Evolutionary conservation across 352 stramenopile genomes (phyloP).

Genomic region (Bremia lactucae): DNA sequence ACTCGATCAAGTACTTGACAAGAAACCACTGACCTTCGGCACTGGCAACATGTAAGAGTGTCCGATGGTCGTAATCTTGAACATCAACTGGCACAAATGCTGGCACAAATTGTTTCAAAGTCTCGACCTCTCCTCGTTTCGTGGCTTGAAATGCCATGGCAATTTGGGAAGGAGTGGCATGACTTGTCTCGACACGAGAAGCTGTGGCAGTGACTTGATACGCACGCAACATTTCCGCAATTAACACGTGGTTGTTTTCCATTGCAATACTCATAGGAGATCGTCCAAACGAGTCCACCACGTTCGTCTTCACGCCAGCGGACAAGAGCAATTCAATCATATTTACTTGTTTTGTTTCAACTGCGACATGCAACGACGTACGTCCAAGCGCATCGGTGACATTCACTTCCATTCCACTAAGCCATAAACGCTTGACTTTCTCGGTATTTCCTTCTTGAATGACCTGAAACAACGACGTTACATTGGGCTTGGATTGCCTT

Average conservation of each 20-base stretch:
- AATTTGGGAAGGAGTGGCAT: slow-evolving; percentile 32
- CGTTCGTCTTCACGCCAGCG: slow-evolving; percentile 46
- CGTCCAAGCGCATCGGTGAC: slow-evolving; percentile 36
- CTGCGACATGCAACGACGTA: slow-evolving; percentile 67
- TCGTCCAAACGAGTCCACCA: slow-evolving; percentile 42
- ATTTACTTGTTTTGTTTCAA: slow-evolving; percentile 54
- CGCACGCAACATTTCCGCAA: slow-evolving; percentile 50
- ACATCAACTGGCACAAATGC: slow-evolving; percentile 46
- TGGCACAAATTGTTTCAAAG: slow-evolving; percentile 44
- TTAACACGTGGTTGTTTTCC: slow-evolving; percentile 40
- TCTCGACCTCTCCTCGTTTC: slow-evolving; percentile 38
- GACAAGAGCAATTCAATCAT: slow-evolving; percentile 72
- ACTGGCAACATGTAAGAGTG: slow-evolving; percentile 61
- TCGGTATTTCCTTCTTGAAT: slow-evolving; percentile 57
- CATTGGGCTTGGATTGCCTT: slow-evolving; percentile 25
- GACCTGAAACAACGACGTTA: slow-evolving; percentile 42
- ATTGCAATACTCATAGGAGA: slow-evolving; percentile 59
- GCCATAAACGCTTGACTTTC: slow-evolving; percentile 67
- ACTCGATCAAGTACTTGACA: slow-evolving; percentile 53
- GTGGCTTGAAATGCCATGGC: slow-evolving; percentile 45
- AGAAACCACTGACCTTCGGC: slow-evolving; percentile 50
- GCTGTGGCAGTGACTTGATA: slow-evolving; percentile 55
- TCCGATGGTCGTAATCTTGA: slow-evolving; percentile 67
- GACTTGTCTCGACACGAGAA: no score
- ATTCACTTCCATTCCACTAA: slow-evolving; percentile 54